A percentile compares a stretch with the other conserved stretches of the same genome.
These are phyloP conservation scores for Ogataea ramenticola DNA, from an alignment of 805 yeast species.

Conservation along the genomic window DNA sequence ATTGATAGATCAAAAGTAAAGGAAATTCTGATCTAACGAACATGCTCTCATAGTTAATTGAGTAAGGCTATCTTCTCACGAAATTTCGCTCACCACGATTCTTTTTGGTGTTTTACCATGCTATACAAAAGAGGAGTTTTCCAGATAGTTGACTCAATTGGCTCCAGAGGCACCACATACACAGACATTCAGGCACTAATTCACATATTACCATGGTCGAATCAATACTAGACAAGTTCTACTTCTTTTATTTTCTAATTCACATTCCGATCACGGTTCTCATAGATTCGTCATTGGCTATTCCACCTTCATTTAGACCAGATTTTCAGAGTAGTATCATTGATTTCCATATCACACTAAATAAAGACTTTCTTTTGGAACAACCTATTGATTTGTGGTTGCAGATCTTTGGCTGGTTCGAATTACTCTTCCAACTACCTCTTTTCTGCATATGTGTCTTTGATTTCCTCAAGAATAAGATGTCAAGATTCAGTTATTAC, in stretches of 20 bases:
- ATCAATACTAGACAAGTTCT: slow-evolving; percentile 12
- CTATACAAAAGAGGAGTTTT: too few relatives aligned
- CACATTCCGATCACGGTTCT: slow-evolving; percentile 73
- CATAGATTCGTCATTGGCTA: slow-evolving; percentile 65
- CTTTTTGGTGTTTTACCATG: too few relatives aligned
- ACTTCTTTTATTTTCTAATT: slow-evolving; percentile 30
- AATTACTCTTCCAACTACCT: slow-evolving; percentile 73
- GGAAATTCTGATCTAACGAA: too few relatives aligned
- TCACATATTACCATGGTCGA: not conserved
- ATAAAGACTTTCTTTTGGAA: slow-evolving; percentile 65
- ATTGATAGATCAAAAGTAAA: too few relatives aligned
- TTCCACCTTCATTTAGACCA: slow-evolving; percentile 45
- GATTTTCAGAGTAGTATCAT: slow-evolving; percentile 42
- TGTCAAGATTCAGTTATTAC: slow-evolving; percentile 14
- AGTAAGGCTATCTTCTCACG: too few relatives aligned
- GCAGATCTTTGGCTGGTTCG: slow-evolving; percentile 60
- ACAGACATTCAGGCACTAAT: too few relatives aligned
- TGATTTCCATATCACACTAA: slow-evolving; percentile 50
- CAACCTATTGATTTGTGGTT: slow-evolving; percentile 59
- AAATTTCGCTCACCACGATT: too few relatives aligned
- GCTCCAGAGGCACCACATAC: too few relatives aligned
- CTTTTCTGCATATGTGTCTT: slow-evolving; percentile 48
- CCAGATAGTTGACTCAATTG: too few relatives aligned
- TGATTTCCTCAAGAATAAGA: slow-evolving; percentile 12
- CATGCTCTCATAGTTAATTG: too few relatives aligned